A percentile compares a stretch with the other conserved stretches of the same genome.
Evolutionary conservation across 345 rosid genomes (phyloP).

Genomic region (Punica granatum): DNA sequence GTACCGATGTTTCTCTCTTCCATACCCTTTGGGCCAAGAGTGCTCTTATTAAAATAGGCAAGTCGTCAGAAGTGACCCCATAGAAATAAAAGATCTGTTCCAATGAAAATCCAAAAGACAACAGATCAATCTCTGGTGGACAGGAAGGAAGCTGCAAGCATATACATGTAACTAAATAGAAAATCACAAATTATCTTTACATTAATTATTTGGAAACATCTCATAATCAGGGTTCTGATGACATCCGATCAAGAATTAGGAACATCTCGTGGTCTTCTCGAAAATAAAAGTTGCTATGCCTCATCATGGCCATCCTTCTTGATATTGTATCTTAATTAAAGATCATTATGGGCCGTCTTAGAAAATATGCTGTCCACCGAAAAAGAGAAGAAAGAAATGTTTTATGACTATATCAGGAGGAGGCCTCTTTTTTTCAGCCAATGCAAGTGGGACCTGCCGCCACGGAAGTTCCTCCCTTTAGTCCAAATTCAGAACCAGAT

Average conservation of each 20-base stretch:
- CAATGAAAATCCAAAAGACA: not conserved
- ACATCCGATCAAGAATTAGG: no score
- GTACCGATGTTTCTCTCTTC: not conserved
- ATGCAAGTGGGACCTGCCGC: conserved; percentile 9
- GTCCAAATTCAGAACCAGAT: conserved; percentile 3
- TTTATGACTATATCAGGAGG: not conserved
- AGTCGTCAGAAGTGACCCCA: not conserved
- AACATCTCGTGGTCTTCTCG: no score
- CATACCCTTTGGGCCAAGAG: not conserved
- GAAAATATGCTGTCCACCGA: no score
- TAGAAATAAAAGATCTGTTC: not conserved
- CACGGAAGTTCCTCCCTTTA: not conserved
- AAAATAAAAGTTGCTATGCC: no score
- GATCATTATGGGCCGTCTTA: no score
- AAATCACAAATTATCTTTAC: no score
- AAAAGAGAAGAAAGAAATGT: not conserved
- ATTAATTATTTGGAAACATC: no score
- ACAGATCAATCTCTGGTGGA: not conserved
- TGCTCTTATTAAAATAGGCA: not conserved
- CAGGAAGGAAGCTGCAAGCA: no score
- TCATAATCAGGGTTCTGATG: no score
- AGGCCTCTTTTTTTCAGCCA: not conserved
- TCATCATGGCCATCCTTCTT: no score
- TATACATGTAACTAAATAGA: no score
- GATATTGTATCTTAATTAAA: no score